Evolutionary conservation across 305 asterid species (phyloP), one percentile per base, ranked within the genome.

Genomic region (Salvia sclarea): DNA sequence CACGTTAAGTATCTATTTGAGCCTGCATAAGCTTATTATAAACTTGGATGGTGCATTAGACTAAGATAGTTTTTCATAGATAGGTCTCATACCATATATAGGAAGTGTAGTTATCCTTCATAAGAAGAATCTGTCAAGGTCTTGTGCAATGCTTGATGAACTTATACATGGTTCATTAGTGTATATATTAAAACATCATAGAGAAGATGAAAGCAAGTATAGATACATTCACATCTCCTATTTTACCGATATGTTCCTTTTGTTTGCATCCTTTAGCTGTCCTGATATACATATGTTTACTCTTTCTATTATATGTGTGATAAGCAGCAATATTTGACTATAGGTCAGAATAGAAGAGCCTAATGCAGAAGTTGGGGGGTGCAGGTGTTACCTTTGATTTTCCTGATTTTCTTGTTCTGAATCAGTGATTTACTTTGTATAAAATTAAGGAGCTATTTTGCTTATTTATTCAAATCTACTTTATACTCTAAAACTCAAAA

Each of bases 1-100:
- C 91, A 84, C 95, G 98, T 92, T 69, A 66, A 76, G 48, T 66
- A 70, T 77, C 63, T 57, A 30, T 68, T 40, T 61, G 8, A 31
- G 20, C 60, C 49, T 47, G 45, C 52, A n/a, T 69, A 52, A 48
- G 63, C 54, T 56, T 67, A 62, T 73, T 40, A 33, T 62, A 66
- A 35, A 8, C 31, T 35, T 3, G 17, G 65, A 20, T 38, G 35
- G 61, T 58, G 70, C 58, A 64, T 48, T 64, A 40, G 31, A 33
- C 53, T 53, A 12, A 54, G 28, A 56, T 28, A 60, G 49, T 21
- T 22, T 54, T 13, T 60, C 52, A 25, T 45, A 30, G 22, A 44
- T 53, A 20, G 13, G 1, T 64, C 30, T 54, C n/a, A 17, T 31
- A 4, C 18, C 24, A 12, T 24, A n/a, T 67, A n/a, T 24, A 18